Percentiles rank a stretch among this genome's conserved stretches.
Conservation (phyloP, 164 flowering plant genomes). For the Vitis labrusca region DNA sequence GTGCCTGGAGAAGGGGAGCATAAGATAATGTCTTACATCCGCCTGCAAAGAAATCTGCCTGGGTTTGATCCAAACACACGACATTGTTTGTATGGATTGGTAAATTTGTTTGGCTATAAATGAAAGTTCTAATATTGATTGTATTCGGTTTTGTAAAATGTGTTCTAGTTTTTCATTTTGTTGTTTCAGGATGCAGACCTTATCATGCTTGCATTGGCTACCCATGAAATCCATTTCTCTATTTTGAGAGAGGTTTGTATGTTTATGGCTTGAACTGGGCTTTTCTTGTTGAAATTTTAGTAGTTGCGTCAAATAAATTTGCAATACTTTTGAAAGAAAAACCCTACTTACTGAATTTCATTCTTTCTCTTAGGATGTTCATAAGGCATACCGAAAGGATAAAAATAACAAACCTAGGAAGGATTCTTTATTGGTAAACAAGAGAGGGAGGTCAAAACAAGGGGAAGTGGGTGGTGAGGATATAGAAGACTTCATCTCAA, state of each 20-base stretch:
- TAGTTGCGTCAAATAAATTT: no score
- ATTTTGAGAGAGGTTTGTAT: conserved; percentile 63
- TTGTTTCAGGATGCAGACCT: conserved; percentile 65
- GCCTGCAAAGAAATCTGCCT: conserved; percentile 49
- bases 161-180: conserved; percentile 5
- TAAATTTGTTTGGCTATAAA: conserved; percentile 14
- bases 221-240: conserved; percentile 67
- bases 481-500: not conserved
- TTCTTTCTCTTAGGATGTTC: conserved; percentile 15
- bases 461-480: not conserved
- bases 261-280: not conserved
- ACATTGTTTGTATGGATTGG: conserved; percentile 77
- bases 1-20: conserved; percentile 82
- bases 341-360: no score
- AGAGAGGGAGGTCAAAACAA: not conserved
- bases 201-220: conserved; percentile 67
- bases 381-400: not conserved
- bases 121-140: not conserved
- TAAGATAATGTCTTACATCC: conserved; percentile 63
- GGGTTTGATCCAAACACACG: conserved; percentile 67
- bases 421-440: no score
- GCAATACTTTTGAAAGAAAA: no score
- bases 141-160: not conserved
- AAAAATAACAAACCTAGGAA: not conserved
- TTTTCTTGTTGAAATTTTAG: not conserved